Evolutionary conservation across 768 basidiomycete genomes (phyloP).

Genomic region (Pleurotus platypus): DNA sequence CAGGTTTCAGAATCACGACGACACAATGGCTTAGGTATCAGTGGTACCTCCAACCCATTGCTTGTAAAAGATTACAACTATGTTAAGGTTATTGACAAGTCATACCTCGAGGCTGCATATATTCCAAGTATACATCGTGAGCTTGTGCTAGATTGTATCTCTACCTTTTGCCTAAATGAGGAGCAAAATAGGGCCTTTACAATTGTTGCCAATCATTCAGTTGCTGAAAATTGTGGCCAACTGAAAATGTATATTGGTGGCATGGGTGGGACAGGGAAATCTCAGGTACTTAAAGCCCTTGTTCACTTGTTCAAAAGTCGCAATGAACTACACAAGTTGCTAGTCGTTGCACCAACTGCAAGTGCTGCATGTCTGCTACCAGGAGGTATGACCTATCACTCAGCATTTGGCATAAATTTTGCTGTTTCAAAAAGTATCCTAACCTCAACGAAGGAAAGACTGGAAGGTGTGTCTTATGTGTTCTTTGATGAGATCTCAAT

Average conservation of each 20-base stretch:
- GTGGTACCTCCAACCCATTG: too few relatives aligned
- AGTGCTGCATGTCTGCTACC: conserved; percentile 18
- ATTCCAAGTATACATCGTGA: neutral
- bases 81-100: too few relatives aligned
- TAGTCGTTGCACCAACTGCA: conserved; percentile 23
- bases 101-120: too few relatives aligned
- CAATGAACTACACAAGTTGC: conserved; percentile 22
- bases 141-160: neutral
- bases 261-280: conserved; percentile 11
- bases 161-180: neutral
- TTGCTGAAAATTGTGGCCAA: too few relatives aligned
- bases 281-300: too few relatives aligned
- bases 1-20: too few relatives aligned
- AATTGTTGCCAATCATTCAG: conserved; percentile 18
- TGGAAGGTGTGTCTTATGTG: too few relatives aligned
- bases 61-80: neutral
- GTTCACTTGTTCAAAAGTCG: neutral
- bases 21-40: too few relatives aligned
- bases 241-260: too few relatives aligned
- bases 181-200: conserved; percentile 19
- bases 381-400: conserved; percentile 23
- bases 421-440: too few relatives aligned
- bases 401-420: conserved; percentile 7
- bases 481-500: too few relatives aligned
- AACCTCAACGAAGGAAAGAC: neutral